phyloP scores from a whole-genome alignment of 345 rosid genomes.

The Clarkia xantiana region DNA sequence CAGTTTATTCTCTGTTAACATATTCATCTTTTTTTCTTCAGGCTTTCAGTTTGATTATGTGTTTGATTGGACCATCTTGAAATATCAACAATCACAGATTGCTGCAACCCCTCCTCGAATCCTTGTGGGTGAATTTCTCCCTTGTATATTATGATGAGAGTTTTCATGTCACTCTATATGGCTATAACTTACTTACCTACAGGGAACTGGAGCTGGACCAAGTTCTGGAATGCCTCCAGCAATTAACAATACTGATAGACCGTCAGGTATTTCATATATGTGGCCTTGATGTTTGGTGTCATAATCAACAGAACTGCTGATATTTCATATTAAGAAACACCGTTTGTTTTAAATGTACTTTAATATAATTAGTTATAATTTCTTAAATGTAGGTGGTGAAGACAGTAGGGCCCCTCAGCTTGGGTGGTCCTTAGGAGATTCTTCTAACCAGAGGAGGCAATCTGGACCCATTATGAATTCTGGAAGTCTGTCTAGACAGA shows the following conservation, averaged over 20 bases:
- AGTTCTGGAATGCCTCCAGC: conserved; percentile 61
- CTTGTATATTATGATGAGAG: neutral
- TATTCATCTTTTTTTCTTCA: conserved; percentile 17
- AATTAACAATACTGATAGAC: conserved; percentile 45
- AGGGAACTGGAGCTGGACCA: conserved; percentile 75
- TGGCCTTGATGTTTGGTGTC: neutral
- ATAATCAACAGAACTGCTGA: too few species aligned
- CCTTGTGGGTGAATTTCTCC: conserved; percentile 23
- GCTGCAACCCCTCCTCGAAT: conserved; percentile 45
- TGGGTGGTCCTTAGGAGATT: conserved; percentile 29
- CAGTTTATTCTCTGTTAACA: neutral
- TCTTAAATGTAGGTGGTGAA: conserved; percentile 22
- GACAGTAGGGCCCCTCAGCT: conserved; percentile 14
- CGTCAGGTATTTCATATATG: conserved; percentile 26
- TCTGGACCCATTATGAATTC: conserved; percentile 28
- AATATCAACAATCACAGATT: conserved; percentile 78
- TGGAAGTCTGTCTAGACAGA: conserved; percentile 33
- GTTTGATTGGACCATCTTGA: conserved; percentile 92
- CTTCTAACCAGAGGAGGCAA: conserved; percentile 25
- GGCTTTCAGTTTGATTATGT: conserved; percentile 90
- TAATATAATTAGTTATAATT: too few species aligned
- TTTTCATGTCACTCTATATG: neutral
- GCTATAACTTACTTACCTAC: conserved; percentile 4
- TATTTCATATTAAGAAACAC: too few species aligned
- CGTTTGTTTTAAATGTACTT: too few species aligned